These are phyloP conservation scores for Zoysia pacifica DNA, from an alignment of 176 grass and related monocot genomes.

Conservation along the genomic window DNA sequence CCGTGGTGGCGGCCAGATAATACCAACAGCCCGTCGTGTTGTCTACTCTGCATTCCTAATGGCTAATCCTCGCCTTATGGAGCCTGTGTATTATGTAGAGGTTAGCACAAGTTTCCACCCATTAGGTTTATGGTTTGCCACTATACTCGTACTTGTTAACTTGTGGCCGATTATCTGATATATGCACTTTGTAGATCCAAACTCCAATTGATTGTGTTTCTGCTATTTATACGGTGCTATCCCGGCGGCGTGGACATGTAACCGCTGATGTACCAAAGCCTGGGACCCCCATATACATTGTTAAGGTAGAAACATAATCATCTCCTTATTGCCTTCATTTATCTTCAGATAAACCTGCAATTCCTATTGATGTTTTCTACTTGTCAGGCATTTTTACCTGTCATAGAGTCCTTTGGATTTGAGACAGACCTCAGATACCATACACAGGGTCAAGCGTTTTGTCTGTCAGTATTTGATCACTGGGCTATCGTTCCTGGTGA, in stretches of 20 bases:
- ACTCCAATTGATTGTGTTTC: conserved; percentile 98
- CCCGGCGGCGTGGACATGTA: conserved; percentile 85
- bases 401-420: conserved; percentile 99
- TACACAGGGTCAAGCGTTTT: conserved; percentile 97
- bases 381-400: conserved; percentile 88
- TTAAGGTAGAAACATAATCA: conserved; percentile 59
- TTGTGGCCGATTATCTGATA: conserved; percentile 25
- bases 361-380: conserved; percentile 14
- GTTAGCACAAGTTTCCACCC: conserved; percentile 36
- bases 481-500: conserved; percentile 99
- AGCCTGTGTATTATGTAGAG: conserved; percentile 99
- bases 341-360: conserved; percentile 12
- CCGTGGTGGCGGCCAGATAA: conserved; percentile 96
- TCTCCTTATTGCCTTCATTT: conserved; percentile 18
- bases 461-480: conserved; percentile 93
- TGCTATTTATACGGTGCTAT: conserved; percentile 95
- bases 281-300: conserved; percentile 88
- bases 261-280: conserved; percentile 95
- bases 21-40: conserved; percentile 89
- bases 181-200: conserved; percentile 74
- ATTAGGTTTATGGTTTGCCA: neutral
- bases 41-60: conserved; percentile 98
- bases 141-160: conserved; percentile 24
- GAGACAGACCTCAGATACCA: conserved; percentile 96
- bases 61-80: conserved; percentile 97